A percentile compares a stretch with the other conserved stretches of the same genome.
Conservation (phyloP, 106 monocot genomes). For the Acanthochlamys bracteata region DNA sequence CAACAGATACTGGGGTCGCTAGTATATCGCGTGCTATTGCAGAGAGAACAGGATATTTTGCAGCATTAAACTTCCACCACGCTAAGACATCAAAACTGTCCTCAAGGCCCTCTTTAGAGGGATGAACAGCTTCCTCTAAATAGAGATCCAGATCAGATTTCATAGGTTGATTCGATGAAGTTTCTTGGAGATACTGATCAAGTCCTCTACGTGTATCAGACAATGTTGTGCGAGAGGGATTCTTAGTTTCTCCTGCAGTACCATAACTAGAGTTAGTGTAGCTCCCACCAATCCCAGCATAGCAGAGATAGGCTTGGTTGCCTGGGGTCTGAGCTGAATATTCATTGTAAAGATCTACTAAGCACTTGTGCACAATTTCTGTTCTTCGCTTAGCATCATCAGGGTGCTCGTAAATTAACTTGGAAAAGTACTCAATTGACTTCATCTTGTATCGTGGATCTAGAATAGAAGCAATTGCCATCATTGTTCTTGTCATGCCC, state of each 20-base stretch:
- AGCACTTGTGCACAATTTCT: slow-evolving; percentile 36
- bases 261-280: slow-evolving; percentile 9
- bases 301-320: slow-evolving; percentile 32
- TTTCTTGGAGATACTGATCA: slow-evolving; percentile 67
- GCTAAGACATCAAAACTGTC: slow-evolving; percentile 56
- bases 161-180: slow-evolving; percentile 40
- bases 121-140: slow-evolving; percentile 63
- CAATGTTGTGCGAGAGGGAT: slow-evolving; percentile 44
- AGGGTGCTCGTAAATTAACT: slow-evolving; percentile 40
- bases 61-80: slow-evolving; percentile 71
- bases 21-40: slow-evolving; percentile 58
- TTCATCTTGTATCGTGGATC: slow-evolving; percentile 95
- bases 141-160: slow-evolving; percentile 78
- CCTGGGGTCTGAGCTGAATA: slow-evolving; percentile 39
- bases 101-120: slow-evolving; percentile 30
- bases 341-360: slow-evolving; percentile 57
- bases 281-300: slow-evolving; percentile 24
- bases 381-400: slow-evolving; percentile 44
- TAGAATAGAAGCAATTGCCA: slow-evolving; percentile 71
- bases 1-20: slow-evolving; percentile 31
- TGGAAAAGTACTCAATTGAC: slow-evolving; percentile 68
- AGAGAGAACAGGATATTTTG: slow-evolving; percentile 67
- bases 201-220: slow-evolving; percentile 57
- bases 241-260: slow-evolving; percentile 23
- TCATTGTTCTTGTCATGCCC: slow-evolving; percentile 41